Evolutionary conservation across 2,329 filamentous ascomycete genomes (phyloP).

Genomic region (Monosporascus ibericus): DNA sequence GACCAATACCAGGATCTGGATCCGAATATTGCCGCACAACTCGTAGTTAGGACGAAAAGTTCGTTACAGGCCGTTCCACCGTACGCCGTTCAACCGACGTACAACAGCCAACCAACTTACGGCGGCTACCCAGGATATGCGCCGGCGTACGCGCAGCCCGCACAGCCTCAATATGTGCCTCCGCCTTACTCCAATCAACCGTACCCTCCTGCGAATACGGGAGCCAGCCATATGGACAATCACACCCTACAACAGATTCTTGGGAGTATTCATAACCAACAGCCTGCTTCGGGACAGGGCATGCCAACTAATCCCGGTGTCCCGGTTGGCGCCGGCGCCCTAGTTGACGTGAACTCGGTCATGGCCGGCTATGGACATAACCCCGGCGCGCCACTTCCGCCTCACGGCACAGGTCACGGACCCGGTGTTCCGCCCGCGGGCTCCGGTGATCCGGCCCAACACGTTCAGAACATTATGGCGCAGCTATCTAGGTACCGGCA

Average conservation of each 20-base stretch:
- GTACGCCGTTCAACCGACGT: conserved; percentile 22
- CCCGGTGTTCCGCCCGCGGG: conserved; percentile 21
- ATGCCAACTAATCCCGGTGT: conserved; percentile 22
- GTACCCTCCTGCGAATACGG: conserved; percentile 17
- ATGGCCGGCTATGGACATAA: conserved; percentile 24
- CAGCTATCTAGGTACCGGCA: conserved; percentile 62
- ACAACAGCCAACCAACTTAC: conserved; percentile 12
- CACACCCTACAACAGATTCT: conserved; percentile 28
- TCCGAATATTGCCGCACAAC: conserved; percentile 69
- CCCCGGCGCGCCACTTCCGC: conserved; percentile 13
- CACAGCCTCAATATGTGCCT: conserved; percentile 26
- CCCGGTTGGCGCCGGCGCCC: conserved; percentile 17
- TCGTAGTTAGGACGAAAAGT: conserved; percentile 67
- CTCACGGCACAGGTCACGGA: conserved; percentile 24
- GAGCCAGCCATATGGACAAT: conserved; percentile 25
- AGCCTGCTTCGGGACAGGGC: conserved; percentile 22
- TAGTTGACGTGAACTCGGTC: conserved; percentile 19
- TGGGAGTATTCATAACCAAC: conserved; percentile 24
- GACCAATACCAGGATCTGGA: conserved; percentile 85
- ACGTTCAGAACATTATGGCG: conserved; percentile 69
- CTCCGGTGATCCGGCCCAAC: conserved; percentile 38
- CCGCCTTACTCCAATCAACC: conserved; percentile 13
- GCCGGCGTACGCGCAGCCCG: conserved; percentile 17
- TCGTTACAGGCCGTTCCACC: conserved; percentile 19
- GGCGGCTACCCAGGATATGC: conserved; percentile 18